Conservation (phyloP, 495 filamentous ascomycete genomes). For the Hyaloscypha bicolor region DNA sequence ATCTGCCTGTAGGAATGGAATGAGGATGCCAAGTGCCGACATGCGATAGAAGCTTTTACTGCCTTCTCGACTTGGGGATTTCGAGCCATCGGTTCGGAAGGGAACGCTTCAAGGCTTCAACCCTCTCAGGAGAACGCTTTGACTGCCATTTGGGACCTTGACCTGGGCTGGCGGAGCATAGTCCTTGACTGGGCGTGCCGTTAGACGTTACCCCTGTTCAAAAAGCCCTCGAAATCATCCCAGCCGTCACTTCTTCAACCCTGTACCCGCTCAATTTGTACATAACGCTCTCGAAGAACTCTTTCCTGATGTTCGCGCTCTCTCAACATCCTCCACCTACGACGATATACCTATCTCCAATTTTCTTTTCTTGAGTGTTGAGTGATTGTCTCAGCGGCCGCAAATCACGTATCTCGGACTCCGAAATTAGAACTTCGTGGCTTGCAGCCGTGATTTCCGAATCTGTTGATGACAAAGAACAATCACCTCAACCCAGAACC, state of each 20-base stretch:
- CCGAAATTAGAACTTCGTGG: neutral
- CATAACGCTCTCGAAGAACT: no score
- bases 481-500: neutral
- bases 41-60: neutral
- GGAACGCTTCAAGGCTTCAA: neutral
- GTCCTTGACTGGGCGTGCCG: neutral
- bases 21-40: neutral
- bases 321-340: neutral
- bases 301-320: neutral
- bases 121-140: neutral
- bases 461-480: constrained; percentile 8
- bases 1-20: neutral
- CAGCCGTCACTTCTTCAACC: neutral
- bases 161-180: neutral
- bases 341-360: neutral
- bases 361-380: neutral
- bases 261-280: neutral
- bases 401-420: neutral
- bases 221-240: neutral
- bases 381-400: neutral
- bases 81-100: neutral
- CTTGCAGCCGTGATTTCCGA: neutral
- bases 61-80: neutral
- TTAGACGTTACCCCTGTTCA: neutral
- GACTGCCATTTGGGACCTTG: neutral